Conservation (phyloP, 169 alveolate genomes). For the Cystoisospora suis region DNA sequence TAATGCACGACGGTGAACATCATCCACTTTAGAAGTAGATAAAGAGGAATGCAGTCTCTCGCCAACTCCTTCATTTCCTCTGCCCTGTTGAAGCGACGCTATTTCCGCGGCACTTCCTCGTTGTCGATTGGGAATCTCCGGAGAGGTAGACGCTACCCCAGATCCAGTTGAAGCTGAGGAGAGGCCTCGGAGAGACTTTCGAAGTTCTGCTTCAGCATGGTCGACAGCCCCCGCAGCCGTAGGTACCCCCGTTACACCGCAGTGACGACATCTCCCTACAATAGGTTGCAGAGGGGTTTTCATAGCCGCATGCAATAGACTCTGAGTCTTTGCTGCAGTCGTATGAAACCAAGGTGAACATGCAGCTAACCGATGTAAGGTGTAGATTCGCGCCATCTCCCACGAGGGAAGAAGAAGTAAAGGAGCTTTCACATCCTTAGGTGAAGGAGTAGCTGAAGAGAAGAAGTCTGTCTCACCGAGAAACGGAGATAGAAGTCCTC, state of each 20-base stretch:
- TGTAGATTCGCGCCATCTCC: slow-evolving; percentile 24
- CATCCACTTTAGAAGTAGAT: too few relatives aligned
- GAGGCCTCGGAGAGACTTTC: background rate
- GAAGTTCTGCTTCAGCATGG: background rate
- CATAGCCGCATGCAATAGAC: slow-evolving; percentile 31
- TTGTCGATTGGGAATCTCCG: background rate
- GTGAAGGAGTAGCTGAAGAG: background rate
- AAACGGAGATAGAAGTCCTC: slow-evolving; percentile 45
- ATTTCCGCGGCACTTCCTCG: too few relatives aligned
- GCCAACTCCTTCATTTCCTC: too few relatives aligned
- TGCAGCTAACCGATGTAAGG: slow-evolving; percentile 39
- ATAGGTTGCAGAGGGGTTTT: slow-evolving; percentile 47
- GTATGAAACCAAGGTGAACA: slow-evolving; percentile 49
- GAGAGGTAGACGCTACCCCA: background rate
- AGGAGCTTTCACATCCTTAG: background rate
- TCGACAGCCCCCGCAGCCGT: slow-evolving; percentile 18
- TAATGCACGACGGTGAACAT: background rate
- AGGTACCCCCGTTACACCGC: slow-evolving; percentile 28
- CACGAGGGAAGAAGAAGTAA: slow-evolving; percentile 33
- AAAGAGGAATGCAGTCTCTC: too few relatives aligned
- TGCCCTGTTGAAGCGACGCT: too few relatives aligned
- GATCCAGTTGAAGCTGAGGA: background rate
- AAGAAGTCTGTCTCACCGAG: background rate
- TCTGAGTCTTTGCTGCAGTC: slow-evolving; percentile 8
- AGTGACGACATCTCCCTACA: slow-evolving; percentile 50